Evolutionary conservation across 768 basidiomycete genomes (phyloP), one percentile per base, ranked within the genome.

Genomic region (Hygrocybe punicea): DNA sequence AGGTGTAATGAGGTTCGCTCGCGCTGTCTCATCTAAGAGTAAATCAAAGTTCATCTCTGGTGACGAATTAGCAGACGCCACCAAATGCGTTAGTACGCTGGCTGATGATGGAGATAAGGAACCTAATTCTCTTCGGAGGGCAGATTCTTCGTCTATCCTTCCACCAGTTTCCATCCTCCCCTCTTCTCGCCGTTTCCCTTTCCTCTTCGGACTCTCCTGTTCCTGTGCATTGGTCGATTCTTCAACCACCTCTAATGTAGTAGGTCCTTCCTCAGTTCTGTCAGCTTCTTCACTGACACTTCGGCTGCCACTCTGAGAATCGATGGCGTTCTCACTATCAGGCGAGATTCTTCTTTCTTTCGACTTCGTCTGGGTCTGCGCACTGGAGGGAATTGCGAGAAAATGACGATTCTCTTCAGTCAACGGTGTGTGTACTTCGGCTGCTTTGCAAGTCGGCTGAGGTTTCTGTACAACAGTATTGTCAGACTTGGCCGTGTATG

Each of bases 91-190:
- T 33, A 82, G 73, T 37, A 78, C 61, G 52, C 65, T 67, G 37
- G 71, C 71, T 42, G 87, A 86, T 13, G 76, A 73, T 2, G 86
- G 85, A n/a, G 86, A 86, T 37, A 86, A 67, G 17, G 84, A 84
- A 14, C 78, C 76, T 24, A 84, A 67, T 65, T 80, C 79, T 56
- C 79, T 73, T 45, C 69, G 66, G 24, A 63, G 65, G 60, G 16
- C 69, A 57, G 36, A 21, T 39, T 52, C 51, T 14, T 58, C 58
- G 55, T 57, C 67, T 61, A 45, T 59, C 62, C 51, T 63, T 62
- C 52, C 13, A 49, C 29, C 29, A 37, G 23, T 1, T 29, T 51
- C 33, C 14, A 14, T 57, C 39, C 19, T 36, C 23, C 52, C 17
- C 10, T 44, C 57, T 4, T 42, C 24, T 24, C 42, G 44, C 44